Evolutionary conservation across 1,139 yeast genomes (phyloP).

Genomic region (Yamadazyma aaseri): DNA sequence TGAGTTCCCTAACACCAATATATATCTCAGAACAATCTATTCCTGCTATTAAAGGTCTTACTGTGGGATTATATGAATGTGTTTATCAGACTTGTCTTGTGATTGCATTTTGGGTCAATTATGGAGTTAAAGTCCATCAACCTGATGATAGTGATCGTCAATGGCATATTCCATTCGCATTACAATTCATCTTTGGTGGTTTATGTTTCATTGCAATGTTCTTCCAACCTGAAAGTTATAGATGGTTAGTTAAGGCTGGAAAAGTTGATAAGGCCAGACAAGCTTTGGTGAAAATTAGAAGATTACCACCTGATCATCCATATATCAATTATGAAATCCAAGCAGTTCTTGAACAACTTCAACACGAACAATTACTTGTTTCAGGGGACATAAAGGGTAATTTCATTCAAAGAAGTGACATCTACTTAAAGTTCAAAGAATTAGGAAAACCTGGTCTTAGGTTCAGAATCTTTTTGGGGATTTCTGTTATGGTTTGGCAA

Average conservation of each 20-base stretch:
- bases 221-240: slow-evolving; percentile 17
- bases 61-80: slow-evolving; percentile 39
- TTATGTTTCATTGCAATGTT: slow-evolving; percentile 38
- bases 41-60: slow-evolving; percentile 40
- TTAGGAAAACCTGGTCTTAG: slow-evolving; percentile 21
- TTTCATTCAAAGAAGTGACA: slow-evolving; percentile 17
- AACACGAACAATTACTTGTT: slow-evolving; percentile 18
- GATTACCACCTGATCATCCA: slow-evolving; percentile 25
- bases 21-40: slow-evolving; percentile 42
- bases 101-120: slow-evolving; percentile 45
- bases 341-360: slow-evolving; percentile 25
- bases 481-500: slow-evolving; percentile 28
- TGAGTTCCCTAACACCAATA: slow-evolving; percentile 42
- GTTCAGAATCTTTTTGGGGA: slow-evolving; percentile 28
- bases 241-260: slow-evolving; percentile 15
- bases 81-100: slow-evolving; percentile 47
- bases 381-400: slow-evolving; percentile 24
- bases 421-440: slow-evolving; percentile 14
- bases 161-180: slow-evolving; percentile 46
- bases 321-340: slow-evolving; percentile 28
- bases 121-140: slow-evolving; percentile 35
- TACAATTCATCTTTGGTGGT: slow-evolving; percentile 43
- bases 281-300: slow-evolving; percentile 27
- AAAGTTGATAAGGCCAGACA: slow-evolving; percentile 17
- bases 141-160: slow-evolving; percentile 25